A percentile compares a stretch with the other conserved stretches of the same genome.
These are phyloP conservation scores for Phaffia rhodozyma DNA, from an alignment of 1,284 basidiomycete species.

Conservation along the genomic window DNA sequence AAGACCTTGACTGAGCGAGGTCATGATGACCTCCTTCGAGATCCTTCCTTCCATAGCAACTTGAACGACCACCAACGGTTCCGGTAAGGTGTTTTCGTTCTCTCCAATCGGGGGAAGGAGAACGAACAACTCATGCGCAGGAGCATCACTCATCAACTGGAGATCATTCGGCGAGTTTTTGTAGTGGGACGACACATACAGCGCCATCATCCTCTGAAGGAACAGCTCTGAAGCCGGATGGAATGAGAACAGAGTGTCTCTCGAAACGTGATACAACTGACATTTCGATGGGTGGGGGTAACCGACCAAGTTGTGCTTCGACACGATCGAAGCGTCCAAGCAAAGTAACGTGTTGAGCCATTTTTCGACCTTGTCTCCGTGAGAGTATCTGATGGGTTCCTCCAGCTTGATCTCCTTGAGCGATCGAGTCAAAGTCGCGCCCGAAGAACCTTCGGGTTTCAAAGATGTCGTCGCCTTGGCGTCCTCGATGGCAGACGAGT, in stretches of 20 bases:
- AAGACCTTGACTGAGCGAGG: slow-evolving; percentile 53
- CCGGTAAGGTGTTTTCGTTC: slow-evolving; percentile 72
- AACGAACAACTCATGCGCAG: slow-evolving; percentile 93
- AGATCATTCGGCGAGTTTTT: slow-evolving; percentile 99
- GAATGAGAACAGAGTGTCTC: slow-evolving; percentile 94
- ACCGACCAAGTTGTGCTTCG: slow-evolving; percentile 49
- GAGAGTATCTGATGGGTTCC: slow-evolving; percentile 84
- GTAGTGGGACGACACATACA: slow-evolving; percentile 96
- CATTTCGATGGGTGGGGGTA: slow-evolving; percentile 89
- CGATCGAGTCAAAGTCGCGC: slow-evolving; percentile 48
- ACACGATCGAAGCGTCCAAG: slow-evolving; percentile 73
- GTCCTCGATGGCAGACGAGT: slow-evolving; percentile 39
- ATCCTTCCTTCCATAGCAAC: slow-evolving; percentile 95
- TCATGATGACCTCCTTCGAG: slow-evolving; percentile 72
- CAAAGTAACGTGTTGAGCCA: slow-evolving; percentile 91
- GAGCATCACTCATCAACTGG: slow-evolving; percentile 91
- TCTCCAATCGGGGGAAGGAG: slow-evolving; percentile 81
- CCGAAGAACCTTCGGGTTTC: slow-evolving; percentile 26
- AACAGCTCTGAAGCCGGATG: slow-evolving; percentile 95
- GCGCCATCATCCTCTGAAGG: slow-evolving; percentile 94
- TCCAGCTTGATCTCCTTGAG: slow-evolving; percentile 90
- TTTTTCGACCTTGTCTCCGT: slow-evolving; percentile 79
- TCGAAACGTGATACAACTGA: slow-evolving; percentile 88
- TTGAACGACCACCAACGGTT: slow-evolving; percentile 88
- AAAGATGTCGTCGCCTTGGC: slow-evolving; percentile 31